These are phyloP conservation scores for Acacia pycnantha DNA, from an alignment of 331 rosid species.

Conservation along the genomic window DNA sequence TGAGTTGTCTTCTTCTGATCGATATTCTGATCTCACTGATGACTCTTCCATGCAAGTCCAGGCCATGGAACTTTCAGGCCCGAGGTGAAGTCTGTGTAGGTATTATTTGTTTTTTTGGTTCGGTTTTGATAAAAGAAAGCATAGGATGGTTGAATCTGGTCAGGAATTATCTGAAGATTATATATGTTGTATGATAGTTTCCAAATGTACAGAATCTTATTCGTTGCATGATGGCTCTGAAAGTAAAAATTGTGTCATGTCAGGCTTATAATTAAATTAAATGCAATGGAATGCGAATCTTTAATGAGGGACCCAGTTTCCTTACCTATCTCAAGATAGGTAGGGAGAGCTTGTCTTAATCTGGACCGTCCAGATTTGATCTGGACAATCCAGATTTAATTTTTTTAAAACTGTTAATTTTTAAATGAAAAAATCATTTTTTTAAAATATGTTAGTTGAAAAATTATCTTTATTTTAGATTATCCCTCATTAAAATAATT, in stretches of 20 bases:
- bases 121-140: not conserved
- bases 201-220: slow-evolving; percentile 21
- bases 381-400: no score
- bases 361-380: no score
- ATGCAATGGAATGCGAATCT: not conserved
- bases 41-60: slow-evolving; percentile 65
- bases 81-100: not conserved
- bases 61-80: slow-evolving; percentile 54
- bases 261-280: not conserved
- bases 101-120: not conserved
- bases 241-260: not conserved
- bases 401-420: no score
- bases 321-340: no score
- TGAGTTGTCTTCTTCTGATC: slow-evolving; percentile 56
- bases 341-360: no score
- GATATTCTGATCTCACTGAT: slow-evolving; percentile 71
- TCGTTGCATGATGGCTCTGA: not conserved
- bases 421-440: no score
- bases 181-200: not conserved
- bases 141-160: not conserved
- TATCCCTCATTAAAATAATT: no score
- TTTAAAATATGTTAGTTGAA: no score
- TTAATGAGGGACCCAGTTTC: no score
- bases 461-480: no score
- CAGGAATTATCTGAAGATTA: not conserved